Evolutionary conservation across 306 rosid genomes (phyloP), one percentile per base, ranked within the genome.

Genomic region (Citrullus colocynthis): DNA sequence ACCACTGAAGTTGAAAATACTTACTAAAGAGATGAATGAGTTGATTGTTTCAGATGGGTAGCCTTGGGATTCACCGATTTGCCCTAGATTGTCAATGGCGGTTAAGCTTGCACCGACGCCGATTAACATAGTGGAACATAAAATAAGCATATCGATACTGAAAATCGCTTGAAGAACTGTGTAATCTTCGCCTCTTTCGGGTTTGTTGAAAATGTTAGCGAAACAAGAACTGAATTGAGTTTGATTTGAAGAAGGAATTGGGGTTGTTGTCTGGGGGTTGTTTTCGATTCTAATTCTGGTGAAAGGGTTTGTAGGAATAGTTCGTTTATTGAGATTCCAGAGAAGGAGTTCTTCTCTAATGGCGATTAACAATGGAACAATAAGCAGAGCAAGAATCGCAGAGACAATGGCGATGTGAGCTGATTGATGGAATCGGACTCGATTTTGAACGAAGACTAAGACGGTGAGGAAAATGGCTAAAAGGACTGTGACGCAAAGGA

Each of bases 1-100:
- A 3, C 89, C 87, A 7, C 75, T 52, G 83, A 81, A 83, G 39
- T 86, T 86, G 85, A 81, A 83, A 18, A 81, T 83, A 72, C 84
- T 86, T 0, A 80, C 65, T 0, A 86, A 73, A 7, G 87, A 83
- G 15, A 84, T 69, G 59, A 86, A 59, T 1, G 66, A 6, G 62
- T 51, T 54, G 4, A 80, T 9, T 0, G 83, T 61, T 3, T 49
- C 32, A 0, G 63, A 2, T 7, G 85, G 73, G 32, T 86, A 84
- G 4, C 80, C 84, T 4, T 78, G 63, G 7, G 86, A 58, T 54
- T 86, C 85, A 3, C 89, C 85, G 32, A 86, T 78, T 16, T 86
- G 87, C 3, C 87, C 85, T 60, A 81, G 71, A 63, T 84, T 84
- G 71, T 86, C 84, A 4, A 84, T 44, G 1, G 87, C 84, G 6